Conservation (phyloP, 768 basidiomycete genomes). For the Amanita pseudoporphyria region DNA sequence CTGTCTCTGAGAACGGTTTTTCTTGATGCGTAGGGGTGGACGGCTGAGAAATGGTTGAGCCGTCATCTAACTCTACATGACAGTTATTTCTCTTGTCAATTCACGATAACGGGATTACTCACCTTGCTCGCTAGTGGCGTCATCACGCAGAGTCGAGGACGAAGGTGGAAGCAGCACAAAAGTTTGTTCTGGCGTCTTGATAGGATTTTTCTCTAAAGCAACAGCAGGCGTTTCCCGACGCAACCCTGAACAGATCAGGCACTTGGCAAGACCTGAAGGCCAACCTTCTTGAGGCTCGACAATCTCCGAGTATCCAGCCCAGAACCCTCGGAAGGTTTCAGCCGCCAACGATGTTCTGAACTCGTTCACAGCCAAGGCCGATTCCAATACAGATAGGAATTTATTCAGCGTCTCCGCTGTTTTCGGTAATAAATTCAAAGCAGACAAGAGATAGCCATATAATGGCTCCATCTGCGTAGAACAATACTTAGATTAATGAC, state of each 20-base stretch:
- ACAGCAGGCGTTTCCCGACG: background rate
- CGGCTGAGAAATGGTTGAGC: constrained; percentile 17
- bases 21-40: constrained; percentile 17
- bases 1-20: background rate
- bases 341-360: constrained; percentile 34
- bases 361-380: constrained; percentile 43
- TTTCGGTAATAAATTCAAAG: constrained; percentile 37
- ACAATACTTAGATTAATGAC: constrained; percentile 4
- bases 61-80: background rate
- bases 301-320: constrained; percentile 39
- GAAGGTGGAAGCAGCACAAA: constrained; percentile 6
- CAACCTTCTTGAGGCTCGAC: constrained; percentile 40
- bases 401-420: constrained; percentile 30
- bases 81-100: background rate
- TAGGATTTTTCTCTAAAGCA: background rate
- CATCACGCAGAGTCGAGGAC: constrained; percentile 17
- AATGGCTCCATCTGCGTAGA: constrained; percentile 43
- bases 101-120: background rate
- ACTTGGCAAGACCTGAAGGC: constrained; percentile 34
- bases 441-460: constrained; percentile 50
- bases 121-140: background rate
- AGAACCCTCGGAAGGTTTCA: constrained; percentile 54
- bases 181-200: background rate
- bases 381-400: constrained; percentile 42
- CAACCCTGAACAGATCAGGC: constrained; percentile 13